Percentiles rank a stretch among this genome's conserved stretches.
These are phyloP conservation scores for Rhodotorula toruloides DNA, from an alignment of 768 basidiomycete genomes.

Conservation along the genomic window DNA sequence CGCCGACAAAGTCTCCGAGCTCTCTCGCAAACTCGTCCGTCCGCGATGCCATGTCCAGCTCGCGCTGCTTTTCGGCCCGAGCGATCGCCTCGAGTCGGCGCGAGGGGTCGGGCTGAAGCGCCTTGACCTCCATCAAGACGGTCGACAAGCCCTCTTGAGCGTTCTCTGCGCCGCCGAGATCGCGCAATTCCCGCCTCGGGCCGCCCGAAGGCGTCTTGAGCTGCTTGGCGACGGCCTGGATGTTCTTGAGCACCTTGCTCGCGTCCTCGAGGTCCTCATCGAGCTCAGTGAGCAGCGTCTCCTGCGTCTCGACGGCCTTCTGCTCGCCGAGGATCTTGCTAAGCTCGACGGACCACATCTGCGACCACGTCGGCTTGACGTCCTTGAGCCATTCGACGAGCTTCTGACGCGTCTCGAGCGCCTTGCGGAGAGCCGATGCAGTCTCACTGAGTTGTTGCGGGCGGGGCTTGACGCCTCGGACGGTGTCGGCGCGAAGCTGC, in stretches of 20 bases:
- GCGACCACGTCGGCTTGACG: slow-evolving; percentile 94
- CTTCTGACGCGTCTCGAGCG: slow-evolving; percentile 62
- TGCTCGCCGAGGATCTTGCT: slow-evolving; percentile 97
- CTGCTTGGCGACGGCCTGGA: slow-evolving; percentile 71
- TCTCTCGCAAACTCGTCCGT: slow-evolving; percentile 82
- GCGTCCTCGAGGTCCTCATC: slow-evolving; percentile 90
- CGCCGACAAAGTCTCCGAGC: slow-evolving; percentile 74
- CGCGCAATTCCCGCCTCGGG: background rate
- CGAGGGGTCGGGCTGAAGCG: slow-evolving; percentile 73
- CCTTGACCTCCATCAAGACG: slow-evolving; percentile 85
- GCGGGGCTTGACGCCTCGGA: slow-evolving; percentile 79
- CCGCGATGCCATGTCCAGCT: slow-evolving; percentile 64
- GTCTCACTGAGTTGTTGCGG: slow-evolving; percentile 55
- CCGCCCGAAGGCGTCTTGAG: slow-evolving; percentile 49
- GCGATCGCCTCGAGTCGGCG: slow-evolving; percentile 86
- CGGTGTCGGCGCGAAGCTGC: slow-evolving; percentile 77
- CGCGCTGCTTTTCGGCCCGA: slow-evolving; percentile 68
- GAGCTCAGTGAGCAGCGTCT: slow-evolving; percentile 80
- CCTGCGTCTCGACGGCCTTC: slow-evolving; percentile 85
- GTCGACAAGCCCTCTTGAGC: slow-evolving; percentile 63
- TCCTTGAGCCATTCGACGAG: slow-evolving; percentile 78
- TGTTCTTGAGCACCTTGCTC: slow-evolving; percentile 75
- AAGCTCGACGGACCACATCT: slow-evolving; percentile 95
- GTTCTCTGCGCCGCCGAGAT: slow-evolving; percentile 52
- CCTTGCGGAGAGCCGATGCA: slow-evolving; percentile 65